Percentiles rank a stretch among this genome's conserved stretches.
These are phyloP conservation scores for Anthostomella pinea DNA, from an alignment of 2,329 filamentous ascomycete genomes.

Conservation along the genomic window DNA sequence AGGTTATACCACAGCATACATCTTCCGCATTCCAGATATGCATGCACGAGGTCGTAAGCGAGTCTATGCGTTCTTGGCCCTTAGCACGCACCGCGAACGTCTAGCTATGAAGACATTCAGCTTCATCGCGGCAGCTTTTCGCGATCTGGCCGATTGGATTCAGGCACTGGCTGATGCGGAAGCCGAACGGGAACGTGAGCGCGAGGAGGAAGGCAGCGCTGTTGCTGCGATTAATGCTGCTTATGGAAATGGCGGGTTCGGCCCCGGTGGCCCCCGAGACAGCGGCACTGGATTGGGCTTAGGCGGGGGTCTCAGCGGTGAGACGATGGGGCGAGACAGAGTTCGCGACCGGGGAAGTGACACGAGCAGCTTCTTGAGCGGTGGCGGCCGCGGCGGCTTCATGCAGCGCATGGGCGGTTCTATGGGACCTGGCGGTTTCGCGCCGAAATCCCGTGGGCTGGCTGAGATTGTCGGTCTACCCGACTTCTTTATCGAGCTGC, in stretches of 20 bases:
- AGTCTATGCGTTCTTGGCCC: constrained; percentile 65
- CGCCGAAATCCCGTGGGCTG: constrained; percentile 57
- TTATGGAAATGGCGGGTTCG: constrained; percentile 40
- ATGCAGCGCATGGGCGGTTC: constrained; percentile 56
- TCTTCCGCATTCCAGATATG: constrained; percentile 66
- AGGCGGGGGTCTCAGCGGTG: constrained; percentile 27
- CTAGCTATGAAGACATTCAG: constrained; percentile 65
- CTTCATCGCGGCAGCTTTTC: constrained; percentile 59
- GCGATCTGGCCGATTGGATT: constrained; percentile 64
- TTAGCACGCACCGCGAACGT: constrained; percentile 63
- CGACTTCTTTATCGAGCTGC: constrained; percentile 67
- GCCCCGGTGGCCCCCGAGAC: constrained; percentile 31
- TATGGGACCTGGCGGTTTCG: constrained; percentile 51
- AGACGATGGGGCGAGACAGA: constrained; percentile 26
- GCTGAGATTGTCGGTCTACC: constrained; percentile 65
- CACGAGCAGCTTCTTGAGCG: constrained; percentile 55
- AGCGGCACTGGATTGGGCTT: constrained; percentile 27
- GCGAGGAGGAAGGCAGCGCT: constrained; percentile 36
- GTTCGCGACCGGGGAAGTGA: constrained; percentile 31
- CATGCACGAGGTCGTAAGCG: constrained; percentile 66
- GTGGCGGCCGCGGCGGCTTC: constrained; percentile 50
- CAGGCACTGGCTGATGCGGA: constrained; percentile 62
- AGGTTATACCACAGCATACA: constrained; percentile 68
- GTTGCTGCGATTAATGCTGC: constrained; percentile 41
- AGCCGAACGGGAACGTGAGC: constrained; percentile 53